A percentile compares a stretch with the other conserved stretches of the same genome.
Conservation (phyloP, 257 asterid species). For the Solanum chilense region DNA sequence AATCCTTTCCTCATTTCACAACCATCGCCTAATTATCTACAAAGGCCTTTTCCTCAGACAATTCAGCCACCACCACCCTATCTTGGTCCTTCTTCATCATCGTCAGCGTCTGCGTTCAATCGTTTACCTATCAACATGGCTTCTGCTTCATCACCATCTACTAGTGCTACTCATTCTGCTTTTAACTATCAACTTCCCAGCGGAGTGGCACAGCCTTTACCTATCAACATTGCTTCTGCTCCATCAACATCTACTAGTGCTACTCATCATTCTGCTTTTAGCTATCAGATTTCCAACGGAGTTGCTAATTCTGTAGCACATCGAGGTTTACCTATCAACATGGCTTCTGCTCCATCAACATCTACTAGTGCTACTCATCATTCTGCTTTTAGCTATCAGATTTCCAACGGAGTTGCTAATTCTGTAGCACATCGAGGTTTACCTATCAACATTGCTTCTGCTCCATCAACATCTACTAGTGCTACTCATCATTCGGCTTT, state of each 20-base stretch:
- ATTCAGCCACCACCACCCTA: constrained; percentile 23
- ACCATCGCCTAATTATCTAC: constrained; percentile 32
- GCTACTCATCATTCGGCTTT: too few species aligned
- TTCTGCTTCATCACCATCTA: not conserved
- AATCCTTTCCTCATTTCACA: constrained; percentile 7
- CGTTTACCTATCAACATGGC: not conserved
- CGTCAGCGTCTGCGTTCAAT: not conserved
- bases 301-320: not conserved
- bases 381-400: too few species aligned
- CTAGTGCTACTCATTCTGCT: constrained; percentile 1
- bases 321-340: too few species aligned
- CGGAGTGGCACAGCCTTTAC: not conserved
- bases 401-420: too few species aligned
- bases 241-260: not conserved
- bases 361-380: too few species aligned
- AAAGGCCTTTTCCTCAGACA: constrained; percentile 49
- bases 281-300: constrained; percentile 5
- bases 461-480: too few species aligned
- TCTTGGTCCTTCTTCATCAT: constrained; percentile 8
- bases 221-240: not conserved
- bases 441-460: too few species aligned
- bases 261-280: not conserved
- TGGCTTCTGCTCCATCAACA: too few species aligned
- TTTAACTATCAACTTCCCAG: constrained; percentile 8
- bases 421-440: too few species aligned